These are phyloP conservation scores for Ogataea salicorniae DNA, from an alignment of 805 yeast species.

Conservation along the genomic window DNA sequence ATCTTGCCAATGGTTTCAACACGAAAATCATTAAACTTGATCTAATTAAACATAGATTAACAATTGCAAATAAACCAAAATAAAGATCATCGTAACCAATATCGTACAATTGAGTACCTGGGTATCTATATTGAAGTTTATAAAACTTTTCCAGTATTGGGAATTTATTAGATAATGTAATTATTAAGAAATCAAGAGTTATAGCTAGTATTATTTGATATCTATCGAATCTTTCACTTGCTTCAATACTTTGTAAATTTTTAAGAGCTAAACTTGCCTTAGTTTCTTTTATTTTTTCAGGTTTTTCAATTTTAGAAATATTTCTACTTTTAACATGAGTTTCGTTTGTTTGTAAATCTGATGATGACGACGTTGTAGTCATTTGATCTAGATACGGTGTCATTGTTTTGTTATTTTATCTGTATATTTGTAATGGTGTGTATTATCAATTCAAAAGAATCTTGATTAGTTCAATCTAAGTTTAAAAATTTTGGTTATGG, in stretches of 20 bases:
- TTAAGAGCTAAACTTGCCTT: not conserved
- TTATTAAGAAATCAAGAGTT: conserved; percentile 11
- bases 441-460: too few species aligned
- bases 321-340: too few species aligned
- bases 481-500: too few species aligned
- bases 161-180: conserved; percentile 16
- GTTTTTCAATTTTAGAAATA: not conserved
- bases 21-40: conserved; percentile 53
- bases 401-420: too few species aligned
- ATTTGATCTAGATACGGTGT: too few species aligned
- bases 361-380: too few species aligned
- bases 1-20: conserved; percentile 52
- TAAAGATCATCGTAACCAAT: conserved; percentile 52
- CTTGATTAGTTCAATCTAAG: too few species aligned
- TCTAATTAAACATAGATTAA: conserved; percentile 54
- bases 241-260: conserved; percentile 1
- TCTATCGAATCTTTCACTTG: conserved; percentile 15
- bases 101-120: conserved; percentile 37
- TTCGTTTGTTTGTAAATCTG: too few species aligned
- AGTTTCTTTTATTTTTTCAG: not conserved
- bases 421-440: too few species aligned
- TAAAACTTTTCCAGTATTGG: conserved; percentile 33
- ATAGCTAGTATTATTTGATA: conserved; percentile 18
- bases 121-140: conserved; percentile 35
- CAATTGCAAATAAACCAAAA: conserved; percentile 48